Evolutionary conservation across 768 basidiomycete species (phyloP).

Genomic region (Pisolithus albus): DNA sequence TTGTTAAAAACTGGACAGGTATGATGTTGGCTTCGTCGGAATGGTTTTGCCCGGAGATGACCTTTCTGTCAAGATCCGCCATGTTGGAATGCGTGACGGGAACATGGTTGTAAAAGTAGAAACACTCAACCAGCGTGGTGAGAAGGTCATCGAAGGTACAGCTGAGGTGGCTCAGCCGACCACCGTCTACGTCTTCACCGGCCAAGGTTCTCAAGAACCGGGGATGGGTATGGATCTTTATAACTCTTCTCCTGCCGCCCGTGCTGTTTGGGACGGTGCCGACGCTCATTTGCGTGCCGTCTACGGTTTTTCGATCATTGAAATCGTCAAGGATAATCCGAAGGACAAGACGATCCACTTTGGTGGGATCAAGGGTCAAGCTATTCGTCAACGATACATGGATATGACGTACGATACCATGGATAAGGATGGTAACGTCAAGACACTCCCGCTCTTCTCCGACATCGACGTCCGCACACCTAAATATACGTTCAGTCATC

Average conservation of each 20-base stretch:
- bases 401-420: conserved; percentile 97
- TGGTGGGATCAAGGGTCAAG: conserved; percentile 98
- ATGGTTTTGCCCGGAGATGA: conserved; percentile 94
- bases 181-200: conserved; percentile 96
- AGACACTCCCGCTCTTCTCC: conserved; percentile 91
- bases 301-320: conserved; percentile 97
- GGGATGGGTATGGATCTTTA: conserved; percentile 99
- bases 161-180: conserved; percentile 90
- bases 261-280: conserved; percentile 95
- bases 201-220: conserved; percentile 95
- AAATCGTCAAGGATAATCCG: conserved; percentile 98
- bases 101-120: conserved; percentile 88
- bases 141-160: conserved; percentile 88
- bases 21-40: conserved; percentile 91
- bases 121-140: conserved; percentile 76
- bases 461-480: conserved; percentile 94
- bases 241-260: conserved; percentile 85
- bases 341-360: conserved; percentile 99
- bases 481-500: conserved; percentile 98
- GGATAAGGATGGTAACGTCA: conserved; percentile 93
- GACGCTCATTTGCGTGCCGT: conserved; percentile 89
- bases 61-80: conserved; percentile 79
- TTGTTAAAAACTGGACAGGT: conserved; percentile 38
- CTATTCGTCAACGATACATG: conserved; percentile 98
- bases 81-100: conserved; percentile 87